phyloP scores from a whole-genome alignment of 2,329 filamentous ascomycete species.

The Colletotrichum eleusines region DNA sequence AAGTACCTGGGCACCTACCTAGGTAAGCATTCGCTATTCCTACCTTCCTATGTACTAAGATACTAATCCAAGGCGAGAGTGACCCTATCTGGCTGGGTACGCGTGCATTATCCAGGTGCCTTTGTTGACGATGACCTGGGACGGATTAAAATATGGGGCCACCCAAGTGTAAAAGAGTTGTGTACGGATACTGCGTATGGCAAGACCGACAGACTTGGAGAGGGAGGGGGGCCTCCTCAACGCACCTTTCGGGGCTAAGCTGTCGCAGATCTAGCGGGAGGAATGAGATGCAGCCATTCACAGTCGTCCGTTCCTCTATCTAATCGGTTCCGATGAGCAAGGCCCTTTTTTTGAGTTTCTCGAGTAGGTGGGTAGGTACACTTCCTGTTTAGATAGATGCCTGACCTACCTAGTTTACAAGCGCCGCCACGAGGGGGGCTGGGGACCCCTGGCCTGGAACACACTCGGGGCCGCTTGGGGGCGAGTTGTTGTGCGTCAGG shows the following conservation, averaged over 20 bases:
- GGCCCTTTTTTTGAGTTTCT: neutral
- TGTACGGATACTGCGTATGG: neutral
- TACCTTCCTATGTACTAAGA: too few species aligned
- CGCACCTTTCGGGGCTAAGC: conserved; percentile 15
- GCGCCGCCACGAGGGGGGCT: neutral
- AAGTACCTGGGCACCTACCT: too few species aligned
- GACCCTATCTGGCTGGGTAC: too few species aligned
- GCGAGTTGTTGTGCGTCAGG: conserved; percentile 56
- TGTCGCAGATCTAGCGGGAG: conserved; percentile 24
- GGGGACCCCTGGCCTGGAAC: conserved; percentile 27
- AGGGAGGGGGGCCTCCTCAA: neutral
- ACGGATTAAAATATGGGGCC: neutral
- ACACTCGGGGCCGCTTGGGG: conserved; percentile 21
- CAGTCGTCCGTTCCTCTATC: neutral
- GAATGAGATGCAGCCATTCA: conserved; percentile 16
- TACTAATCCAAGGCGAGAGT: too few species aligned
- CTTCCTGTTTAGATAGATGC: too few species aligned
- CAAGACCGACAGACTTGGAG: neutral
- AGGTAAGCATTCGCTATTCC: too few species aligned
- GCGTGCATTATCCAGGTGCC: neutral
- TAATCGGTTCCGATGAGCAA: neutral
- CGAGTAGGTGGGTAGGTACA: too few species aligned
- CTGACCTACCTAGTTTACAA: neutral
- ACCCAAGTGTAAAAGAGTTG: too few species aligned
- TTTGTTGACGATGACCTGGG: neutral